Base-by-base conservation (phyloP, 1,139 yeast species). In the Geotrichum klebahnii region DNA sequence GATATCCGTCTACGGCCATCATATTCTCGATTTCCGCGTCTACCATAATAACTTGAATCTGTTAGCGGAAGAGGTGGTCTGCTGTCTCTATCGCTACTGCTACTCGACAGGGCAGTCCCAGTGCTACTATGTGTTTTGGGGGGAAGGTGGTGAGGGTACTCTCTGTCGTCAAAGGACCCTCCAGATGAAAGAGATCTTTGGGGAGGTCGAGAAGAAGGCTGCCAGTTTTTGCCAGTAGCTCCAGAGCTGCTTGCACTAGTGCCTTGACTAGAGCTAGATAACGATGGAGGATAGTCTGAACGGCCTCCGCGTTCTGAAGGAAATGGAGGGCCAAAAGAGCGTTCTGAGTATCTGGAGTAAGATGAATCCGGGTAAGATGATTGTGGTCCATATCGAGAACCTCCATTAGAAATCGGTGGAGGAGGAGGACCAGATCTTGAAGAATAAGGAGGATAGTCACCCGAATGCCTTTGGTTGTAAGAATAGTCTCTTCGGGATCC, bases 221-320 rank as follows among this genome's bases (percentile, higher is more conserved):
- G 41, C 41, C 41, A 37, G 5, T n/a, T 37, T 23, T 37, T 37
- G 16, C 22, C 22, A 16, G 41, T 20, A 14, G 41, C 28, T 14
- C 24, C 24, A 37, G 41, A 37, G 29, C 16, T 37, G 24, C 29
- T 10, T 26, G 29, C 6, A 26, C 29, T 26, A 26, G 29, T 5
- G 5, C 29, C 29, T 26, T 26, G 29, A 26, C 29, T 26, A 5
- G 5, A 5, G 5, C 29, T 26, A 26, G 9, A 6, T 26, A 26
- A 26, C 10, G 33, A 14, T 3, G 44, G 19, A 14, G 37, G 8
- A 14, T 19, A 26, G 38, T 14, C 19, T 23, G n/a, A n/a, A 40
- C 20, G 46, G 53, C 53, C 52, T 44, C 35, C 39, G 23, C 49
- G 55, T 17, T 50, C 56, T 2, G 54, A 45, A 9, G 53, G 43